Percentiles rank a stretch among this genome's conserved stretches.
These are phyloP conservation scores for Leishmania tropica DNA, from an alignment of 208 protist genomes.

Conservation along the genomic window DNA sequence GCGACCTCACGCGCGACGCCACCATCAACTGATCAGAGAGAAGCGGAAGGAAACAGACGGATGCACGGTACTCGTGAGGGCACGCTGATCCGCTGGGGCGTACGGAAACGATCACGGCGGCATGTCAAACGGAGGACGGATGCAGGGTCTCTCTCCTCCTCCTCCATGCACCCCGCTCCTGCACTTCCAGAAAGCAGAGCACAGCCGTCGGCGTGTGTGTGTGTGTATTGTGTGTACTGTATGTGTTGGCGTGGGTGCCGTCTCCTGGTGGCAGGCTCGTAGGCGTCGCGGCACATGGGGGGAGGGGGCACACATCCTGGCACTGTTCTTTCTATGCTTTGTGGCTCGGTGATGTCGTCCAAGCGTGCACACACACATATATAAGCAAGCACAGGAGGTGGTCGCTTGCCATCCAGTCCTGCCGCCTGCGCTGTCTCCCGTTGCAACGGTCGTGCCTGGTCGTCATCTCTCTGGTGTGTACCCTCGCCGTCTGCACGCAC, in stretches of 20 bases:
- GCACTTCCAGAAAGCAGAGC: not conserved
- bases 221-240: not conserved
- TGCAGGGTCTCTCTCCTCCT: not conserved
- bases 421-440: not conserved
- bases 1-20: slow-evolving; percentile 34
- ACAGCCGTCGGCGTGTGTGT: not conserved
- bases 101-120: not conserved
- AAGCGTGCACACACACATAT: not conserved
- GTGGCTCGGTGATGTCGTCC: not conserved
- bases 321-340: not conserved
- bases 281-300: not conserved
- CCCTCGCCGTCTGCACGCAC: not conserved
- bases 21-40: slow-evolving; percentile 10
- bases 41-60: too few species aligned
- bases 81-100: not conserved
- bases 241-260: not conserved
- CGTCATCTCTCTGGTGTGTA: not conserved
- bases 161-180: too few species aligned
- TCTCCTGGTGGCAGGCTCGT: not conserved
- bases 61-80: not conserved
- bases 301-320: not conserved
- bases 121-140: not conserved
- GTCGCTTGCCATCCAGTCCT: not conserved
- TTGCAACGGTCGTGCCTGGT: not conserved
- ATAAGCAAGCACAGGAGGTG: not conserved